Base-by-base conservation (phyloP, 2,329 filamentous ascomycete species). In the Trichoderma polysporum region DNA sequence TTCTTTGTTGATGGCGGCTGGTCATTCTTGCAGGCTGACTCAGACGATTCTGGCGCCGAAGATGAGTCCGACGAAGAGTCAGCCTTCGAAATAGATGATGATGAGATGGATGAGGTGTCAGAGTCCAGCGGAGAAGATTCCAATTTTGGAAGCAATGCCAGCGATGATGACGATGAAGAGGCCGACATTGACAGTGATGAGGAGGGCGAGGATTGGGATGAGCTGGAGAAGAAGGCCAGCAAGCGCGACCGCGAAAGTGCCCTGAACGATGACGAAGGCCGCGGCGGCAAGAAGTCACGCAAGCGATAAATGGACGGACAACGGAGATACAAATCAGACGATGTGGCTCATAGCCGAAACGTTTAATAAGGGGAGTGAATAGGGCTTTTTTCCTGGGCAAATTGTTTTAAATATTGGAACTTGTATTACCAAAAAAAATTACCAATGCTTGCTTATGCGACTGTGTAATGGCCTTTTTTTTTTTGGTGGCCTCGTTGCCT, bases 1-100 rank as follows among this genome's bases (percentile, higher is more conserved):
- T 99, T 99, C 87, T 99, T 97, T 79, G 88, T 86, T 4, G 94
- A 98, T 70, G 95, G 96, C 35, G 95, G 95, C 53, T 99, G 95
- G 95, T 91, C 88, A 1, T 98, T 99, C 86, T 79, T 99, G 68
- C 89, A 90, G 63, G 90, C 90, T 39, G 94, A 97, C 68, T 93
- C 91, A 0, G 95, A 98, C 74, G 92, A 91, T 15, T 93, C 97
- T 70, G 92, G 86, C 50, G 87, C 82, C 1, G 89, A 88, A 1
- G 89, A 91, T 12, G 90, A 93, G 69, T 92, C 95, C 64, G 91
- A 95, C 69, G 91, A 97, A 75, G 95, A 98, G 79, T 93, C 89
- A 3, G 94, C 91, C 8, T 99, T 97, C 74, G 95, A 98, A 79
- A 91, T 97, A 63, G 90, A 88, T 25, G 94, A 97, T 68, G 90